Conservation (phyloP, 331 rosid species). For the Dryas integrifolia region DNA sequence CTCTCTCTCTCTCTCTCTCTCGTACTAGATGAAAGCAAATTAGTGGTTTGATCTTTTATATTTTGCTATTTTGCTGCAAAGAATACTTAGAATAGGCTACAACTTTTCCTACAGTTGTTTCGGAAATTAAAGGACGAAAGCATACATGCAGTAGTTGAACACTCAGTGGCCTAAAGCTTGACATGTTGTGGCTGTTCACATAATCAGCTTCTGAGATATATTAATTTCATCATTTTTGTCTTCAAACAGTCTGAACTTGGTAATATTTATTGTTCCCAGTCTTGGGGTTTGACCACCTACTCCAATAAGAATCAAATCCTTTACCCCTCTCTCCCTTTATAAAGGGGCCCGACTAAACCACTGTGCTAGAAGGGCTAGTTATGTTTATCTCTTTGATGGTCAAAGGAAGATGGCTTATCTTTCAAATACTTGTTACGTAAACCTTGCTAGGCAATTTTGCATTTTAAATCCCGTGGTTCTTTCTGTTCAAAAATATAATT, state of each 20-base stretch:
- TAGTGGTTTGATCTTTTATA: neutral
- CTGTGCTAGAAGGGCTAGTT: neutral
- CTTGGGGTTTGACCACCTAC: neutral
- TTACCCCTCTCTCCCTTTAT: conserved; percentile 2
- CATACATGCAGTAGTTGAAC: neutral
- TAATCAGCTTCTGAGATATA: neutral
- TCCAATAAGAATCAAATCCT: neutral
- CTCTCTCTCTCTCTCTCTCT: neutral
- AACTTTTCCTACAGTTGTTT: neutral
- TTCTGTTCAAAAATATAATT: neutral
- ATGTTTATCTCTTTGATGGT: neutral
- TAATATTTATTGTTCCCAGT: neutral
- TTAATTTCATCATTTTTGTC: neutral
- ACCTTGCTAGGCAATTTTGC: neutral
- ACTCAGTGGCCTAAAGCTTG: neutral
- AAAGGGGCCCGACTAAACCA: neutral
- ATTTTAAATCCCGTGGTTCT: neutral
- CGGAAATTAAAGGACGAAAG: neutral
- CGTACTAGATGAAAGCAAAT: neutral
- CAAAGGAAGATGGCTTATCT: neutral
- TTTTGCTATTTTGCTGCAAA: neutral
- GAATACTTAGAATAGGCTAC: neutral
- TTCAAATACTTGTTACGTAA: neutral
- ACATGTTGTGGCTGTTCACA: neutral
- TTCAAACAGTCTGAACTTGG: neutral